These are phyloP conservation scores for Psilocybe tampanensis DNA, from an alignment of 768 basidiomycete genomes.

Conservation along the genomic window DNA sequence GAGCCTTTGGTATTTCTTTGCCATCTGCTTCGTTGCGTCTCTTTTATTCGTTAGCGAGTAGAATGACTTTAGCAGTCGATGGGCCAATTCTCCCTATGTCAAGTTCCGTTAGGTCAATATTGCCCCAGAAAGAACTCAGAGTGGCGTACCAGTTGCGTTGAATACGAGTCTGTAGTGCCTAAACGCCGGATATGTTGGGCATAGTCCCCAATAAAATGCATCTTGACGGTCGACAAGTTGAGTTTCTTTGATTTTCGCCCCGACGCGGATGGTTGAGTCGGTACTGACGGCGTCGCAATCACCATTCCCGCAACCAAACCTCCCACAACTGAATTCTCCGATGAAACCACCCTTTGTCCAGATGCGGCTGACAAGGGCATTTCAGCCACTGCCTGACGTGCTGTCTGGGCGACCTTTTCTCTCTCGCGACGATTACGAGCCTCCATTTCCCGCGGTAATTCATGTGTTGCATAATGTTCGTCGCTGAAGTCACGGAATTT, in stretches of 20 bases:
- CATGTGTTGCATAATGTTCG: constrained; percentile 27
- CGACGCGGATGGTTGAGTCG: neutral
- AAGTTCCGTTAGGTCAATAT: no score
- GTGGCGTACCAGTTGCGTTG: constrained; percentile 39
- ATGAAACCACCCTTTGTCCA: no score
- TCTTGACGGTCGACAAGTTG: constrained; percentile 38
- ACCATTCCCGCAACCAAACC: no score
- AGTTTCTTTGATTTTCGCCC: constrained; percentile 19
- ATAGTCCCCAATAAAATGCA: constrained; percentile 41
- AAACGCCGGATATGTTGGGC: constrained; percentile 25
- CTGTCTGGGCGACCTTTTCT: no score
- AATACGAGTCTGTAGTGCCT: constrained; percentile 42
- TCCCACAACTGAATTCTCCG: no score
- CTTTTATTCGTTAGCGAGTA: constrained; percentile 40
- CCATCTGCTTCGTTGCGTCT: constrained; percentile 29
- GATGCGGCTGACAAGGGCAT: no score
- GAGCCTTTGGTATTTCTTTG: constrained; percentile 8
- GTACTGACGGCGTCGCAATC: neutral
- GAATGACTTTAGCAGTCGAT: constrained; percentile 37
- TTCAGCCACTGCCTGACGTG: no score
- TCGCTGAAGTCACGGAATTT: constrained; percentile 32
- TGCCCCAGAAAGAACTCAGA: neutral
- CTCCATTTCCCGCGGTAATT: constrained; percentile 39
- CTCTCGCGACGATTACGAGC: constrained; percentile 25
- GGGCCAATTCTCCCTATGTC: constrained; percentile 46